Evolutionary conservation across 345 rosid species (phyloP).

Genomic region (Angophora floribunda): DNA sequence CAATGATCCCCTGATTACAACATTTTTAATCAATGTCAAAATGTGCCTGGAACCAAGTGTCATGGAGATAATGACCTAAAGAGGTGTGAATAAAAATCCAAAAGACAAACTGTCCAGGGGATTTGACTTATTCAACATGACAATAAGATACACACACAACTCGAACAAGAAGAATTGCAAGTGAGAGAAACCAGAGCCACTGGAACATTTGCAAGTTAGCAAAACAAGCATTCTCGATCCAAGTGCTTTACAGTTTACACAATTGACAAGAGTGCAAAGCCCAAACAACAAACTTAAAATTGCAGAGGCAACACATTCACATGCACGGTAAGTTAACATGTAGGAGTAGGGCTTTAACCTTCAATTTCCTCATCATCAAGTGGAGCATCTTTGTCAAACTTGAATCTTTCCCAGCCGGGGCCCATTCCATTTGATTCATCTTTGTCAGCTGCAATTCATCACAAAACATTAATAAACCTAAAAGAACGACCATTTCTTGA

Average conservation of each 20-base stretch:
- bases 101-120: neutral
- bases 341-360: slow-evolving; percentile 27
- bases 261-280: neutral
- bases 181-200: neutral
- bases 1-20: neutral
- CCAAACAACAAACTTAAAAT: neutral
- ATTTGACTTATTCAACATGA: neutral
- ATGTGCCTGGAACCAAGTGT: neutral
- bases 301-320: neutral
- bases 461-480: neutral
- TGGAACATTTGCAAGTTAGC: neutral
- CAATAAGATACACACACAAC: neutral
- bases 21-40: neutral
- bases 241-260: neutral
- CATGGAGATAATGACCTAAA: neutral
- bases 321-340: neutral
- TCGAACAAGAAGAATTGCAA: neutral
- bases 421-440: slow-evolving; percentile 64
- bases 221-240: neutral
- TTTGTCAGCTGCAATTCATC: slow-evolving; percentile 55
- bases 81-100: neutral
- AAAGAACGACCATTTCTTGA: neutral
- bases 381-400: slow-evolving; percentile 83
- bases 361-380: slow-evolving; percentile 84
- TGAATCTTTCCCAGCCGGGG: slow-evolving; percentile 87